Base-by-base conservation (phyloP, 306 rosid genomes). In the Psophocarpus tetragonolobus region DNA sequence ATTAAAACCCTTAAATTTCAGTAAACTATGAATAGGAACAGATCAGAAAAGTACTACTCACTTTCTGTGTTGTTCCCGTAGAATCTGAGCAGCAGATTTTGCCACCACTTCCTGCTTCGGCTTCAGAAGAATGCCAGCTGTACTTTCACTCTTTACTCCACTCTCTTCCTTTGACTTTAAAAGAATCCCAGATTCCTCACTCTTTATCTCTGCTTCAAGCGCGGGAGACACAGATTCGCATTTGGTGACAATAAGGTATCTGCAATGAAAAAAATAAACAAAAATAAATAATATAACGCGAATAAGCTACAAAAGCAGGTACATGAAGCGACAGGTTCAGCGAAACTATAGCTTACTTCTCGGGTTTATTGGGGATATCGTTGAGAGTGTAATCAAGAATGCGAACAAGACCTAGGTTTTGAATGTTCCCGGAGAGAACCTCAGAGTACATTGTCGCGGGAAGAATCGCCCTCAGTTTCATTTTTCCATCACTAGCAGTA, bases 31-130 rank as follows among this genome's bases (percentile, higher is more conserved):
- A 35, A 50, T 9, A 2, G 11, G 2, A 66, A 32, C 12, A 7
- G 12, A 3, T 24, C 24, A 41, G 1, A 5, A 33, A 23, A 38
- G 1, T 0, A 82, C 87, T 58, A 85, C 97, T 81, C 81, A 91
- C 99, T 96, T 96, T 42, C 82, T 63, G 32, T 83, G 79, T 21
- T 95, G 98, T 81, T 96, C 99, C 0, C 85, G 89, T 3, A 96
- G 87, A 51, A 96, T 96, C 82, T 96, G 99, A 48, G 91, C 91
- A 54, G 93, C 99, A 26, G 97, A 96, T 85, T 92, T 96, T 0
- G 98, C 26, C 50, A 86, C 79, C 58, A 86, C 64, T 17, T 91
- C 97, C 47, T 85, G 97, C 85, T 90, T 96, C 0, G 94, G 96
- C 84, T 78, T 92, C 77, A 90, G 63, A 57, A 86, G 8, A 67